These are phyloP conservation scores for Lichtheimia ornata DNA, from an alignment of 371 early-diverging fungal species.

Conservation along the genomic window DNA sequence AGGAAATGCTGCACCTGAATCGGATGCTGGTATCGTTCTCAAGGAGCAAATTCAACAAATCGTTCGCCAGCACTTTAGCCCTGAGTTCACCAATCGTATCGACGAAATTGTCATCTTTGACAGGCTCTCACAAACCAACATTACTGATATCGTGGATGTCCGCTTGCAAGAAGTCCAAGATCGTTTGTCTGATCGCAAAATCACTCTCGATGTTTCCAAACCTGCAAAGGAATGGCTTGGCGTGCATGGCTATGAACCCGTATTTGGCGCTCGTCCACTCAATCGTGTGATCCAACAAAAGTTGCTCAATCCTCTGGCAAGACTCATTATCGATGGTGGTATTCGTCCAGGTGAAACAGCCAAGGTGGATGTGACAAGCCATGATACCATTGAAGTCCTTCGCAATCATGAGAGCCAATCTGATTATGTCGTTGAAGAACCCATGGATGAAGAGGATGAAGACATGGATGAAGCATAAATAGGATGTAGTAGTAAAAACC, in stretches of 20 bases:
- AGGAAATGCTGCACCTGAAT: slow-evolving; percentile 17
- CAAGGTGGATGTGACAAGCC: slow-evolving; percentile 37
- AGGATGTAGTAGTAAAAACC: too few relatives aligned
- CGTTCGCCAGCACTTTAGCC: slow-evolving; percentile 83
- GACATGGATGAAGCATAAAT: slow-evolving; percentile 22
- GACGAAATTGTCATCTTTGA: slow-evolving; percentile 89
- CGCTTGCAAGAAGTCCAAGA: slow-evolving; percentile 77
- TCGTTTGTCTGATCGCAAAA: slow-evolving; percentile 74
- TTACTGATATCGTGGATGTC: slow-evolving; percentile 83
- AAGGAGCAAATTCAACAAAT: slow-evolving; percentile 65
- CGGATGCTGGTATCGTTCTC: slow-evolving; percentile 39
- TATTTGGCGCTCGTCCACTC: slow-evolving; percentile 85
- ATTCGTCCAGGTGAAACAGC: slow-evolving; percentile 69
- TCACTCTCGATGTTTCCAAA: slow-evolving; percentile 64
- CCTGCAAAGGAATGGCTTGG: slow-evolving; percentile 82
- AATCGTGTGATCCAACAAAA: slow-evolving; percentile 84
- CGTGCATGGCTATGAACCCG: slow-evolving; percentile 77
- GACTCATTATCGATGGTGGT: slow-evolving; percentile 77
- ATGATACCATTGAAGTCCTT: slow-evolving; percentile 31
- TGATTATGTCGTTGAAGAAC: slow-evolving; percentile 42
- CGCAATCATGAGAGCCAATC: slow-evolving; percentile 52
- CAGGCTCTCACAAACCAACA: slow-evolving; percentile 67
- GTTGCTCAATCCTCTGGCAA: slow-evolving; percentile 80
- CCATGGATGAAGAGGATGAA: slow-evolving; percentile 44
- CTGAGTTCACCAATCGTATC: slow-evolving; percentile 91